These are phyloP conservation scores for Chaetomiaceae sp. DNA, from an alignment of 2,329 filamentous ascomycete genomes.

Conservation along the genomic window DNA sequence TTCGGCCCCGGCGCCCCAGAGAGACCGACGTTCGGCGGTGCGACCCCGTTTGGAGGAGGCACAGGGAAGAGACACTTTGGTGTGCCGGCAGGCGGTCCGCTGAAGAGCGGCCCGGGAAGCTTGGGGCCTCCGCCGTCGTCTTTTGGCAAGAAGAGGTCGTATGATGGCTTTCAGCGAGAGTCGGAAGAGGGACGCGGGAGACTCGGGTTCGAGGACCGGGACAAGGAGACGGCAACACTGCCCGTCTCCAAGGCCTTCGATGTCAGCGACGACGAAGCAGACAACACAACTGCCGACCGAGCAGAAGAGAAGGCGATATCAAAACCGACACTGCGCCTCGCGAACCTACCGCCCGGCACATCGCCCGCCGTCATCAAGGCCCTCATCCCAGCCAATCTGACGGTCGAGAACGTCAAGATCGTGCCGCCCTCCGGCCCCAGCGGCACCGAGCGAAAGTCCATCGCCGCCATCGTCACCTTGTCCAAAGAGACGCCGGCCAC, in stretches of 20 bases:
- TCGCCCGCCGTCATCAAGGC: slow-evolving; percentile 58
- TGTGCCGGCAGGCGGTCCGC: slow-evolving; percentile 46
- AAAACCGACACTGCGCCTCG: slow-evolving; percentile 59
- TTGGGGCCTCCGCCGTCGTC: slow-evolving; percentile 49
- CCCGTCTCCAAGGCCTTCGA: slow-evolving; percentile 69
- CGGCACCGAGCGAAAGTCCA: slow-evolving; percentile 62
- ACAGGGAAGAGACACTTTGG: slow-evolving; percentile 62
- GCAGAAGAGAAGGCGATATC: slow-evolving; percentile 57
- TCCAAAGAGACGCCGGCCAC: slow-evolving; percentile 75
- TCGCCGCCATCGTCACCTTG: slow-evolving; percentile 75
- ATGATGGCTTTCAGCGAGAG: slow-evolving; percentile 40
- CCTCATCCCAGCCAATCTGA: slow-evolving; percentile 55
- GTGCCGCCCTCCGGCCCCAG: slow-evolving; percentile 50
- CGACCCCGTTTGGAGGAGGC: slow-evolving; percentile 30
- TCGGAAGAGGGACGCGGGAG: slow-evolving; percentile 31
- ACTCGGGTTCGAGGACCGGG: slow-evolving; percentile 35
- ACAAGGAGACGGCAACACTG: slow-evolving; percentile 40
- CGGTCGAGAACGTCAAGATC: slow-evolving; percentile 70
- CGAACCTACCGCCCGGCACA: slow-evolving; percentile 56
- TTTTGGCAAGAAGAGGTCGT: slow-evolving; percentile 52
- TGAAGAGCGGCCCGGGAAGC: slow-evolving; percentile 60
- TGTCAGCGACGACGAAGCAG: slow-evolving; percentile 58
- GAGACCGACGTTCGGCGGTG: slow-evolving; percentile 30
- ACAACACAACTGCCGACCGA: slow-evolving; percentile 38
- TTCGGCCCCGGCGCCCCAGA: slow-evolving; percentile 22